Base-by-base conservation (phyloP, 306 rosid species). In the Quercus ilex region DNA sequence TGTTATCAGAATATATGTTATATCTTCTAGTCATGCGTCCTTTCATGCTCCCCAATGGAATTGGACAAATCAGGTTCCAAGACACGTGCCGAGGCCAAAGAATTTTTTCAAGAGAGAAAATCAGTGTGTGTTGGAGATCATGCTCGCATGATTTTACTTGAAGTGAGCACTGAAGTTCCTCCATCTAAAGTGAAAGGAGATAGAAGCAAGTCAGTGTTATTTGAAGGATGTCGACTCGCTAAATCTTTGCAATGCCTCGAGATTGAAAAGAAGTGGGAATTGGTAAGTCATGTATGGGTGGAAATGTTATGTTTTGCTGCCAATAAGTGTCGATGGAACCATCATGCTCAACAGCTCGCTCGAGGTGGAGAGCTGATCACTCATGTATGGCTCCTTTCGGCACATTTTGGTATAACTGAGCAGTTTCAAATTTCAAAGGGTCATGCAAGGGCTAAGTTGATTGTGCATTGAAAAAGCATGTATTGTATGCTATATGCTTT, bases 61-160 rank as follows among this genome's bases (percentile, higher is more conserved):
- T 35, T 35, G 41, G 8, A 35, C 41, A 35, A 35, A 35, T 35
- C 41, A 35, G 41, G 41, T 35, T 35, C 41, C 41, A 35, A 35
- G 41, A 35, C 80, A 85, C 87, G 87, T 21, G 88, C 86, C 0
- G 90, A 84, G 67, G 83, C 80, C 49, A 18, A 2, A n/a, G 84
- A 63, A 51, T 82, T 77, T 46, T 38, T 82, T 10, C 21, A 30
- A 30, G 81, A 77, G 26, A 82, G 81, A 38, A 28, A 33, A 35
- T 65, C 30, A 46, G 62, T 62, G 51, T 0, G 23, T 3, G 1
- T 1, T 3, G 23, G 15, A 38, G 75, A 20, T 38, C 35, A 46
- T 20, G 78, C 75, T 6, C 63, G 78, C 19, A 0, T 62, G 7
- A 63, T 2, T 67, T 28, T 83, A 23, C 79, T 67, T 1, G 4